Percentiles rank a stretch among this genome's conserved stretches.
phyloP scores from a whole-genome alignment of 2,329 filamentous ascomycete species.

The Paecilomyces formosus region DNA sequence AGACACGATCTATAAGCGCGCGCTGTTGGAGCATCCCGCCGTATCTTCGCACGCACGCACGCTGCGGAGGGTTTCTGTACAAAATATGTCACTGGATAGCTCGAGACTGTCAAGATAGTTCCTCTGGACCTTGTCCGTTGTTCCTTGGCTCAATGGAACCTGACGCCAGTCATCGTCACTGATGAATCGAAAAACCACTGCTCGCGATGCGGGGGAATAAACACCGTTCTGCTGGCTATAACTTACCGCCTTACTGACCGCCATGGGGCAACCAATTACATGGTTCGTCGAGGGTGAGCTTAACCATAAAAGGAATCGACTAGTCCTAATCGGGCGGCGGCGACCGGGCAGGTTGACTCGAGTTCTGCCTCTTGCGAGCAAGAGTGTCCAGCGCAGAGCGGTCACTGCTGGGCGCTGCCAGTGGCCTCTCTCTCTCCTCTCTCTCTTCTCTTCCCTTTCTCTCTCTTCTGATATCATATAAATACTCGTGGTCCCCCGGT shows the following conservation, averaged over 20 bases:
- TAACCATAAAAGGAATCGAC: background rate
- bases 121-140: background rate
- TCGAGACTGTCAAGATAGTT: background rate
- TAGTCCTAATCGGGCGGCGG: background rate
- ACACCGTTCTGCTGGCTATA: background rate
- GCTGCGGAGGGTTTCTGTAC: background rate
- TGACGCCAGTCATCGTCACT: constrained; percentile 4
- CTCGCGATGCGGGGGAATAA: background rate
- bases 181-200: constrained; percentile 8
- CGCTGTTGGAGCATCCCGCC: background rate
- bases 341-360: background rate
- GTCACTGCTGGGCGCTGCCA: background rate
- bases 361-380: background rate
- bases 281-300: background rate
- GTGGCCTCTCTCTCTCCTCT: background rate
- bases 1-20: background rate
- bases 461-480: background rate
- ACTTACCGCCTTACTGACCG: background rate
- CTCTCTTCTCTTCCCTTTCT: background rate
- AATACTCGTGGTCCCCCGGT: background rate
- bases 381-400: background rate
- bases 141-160: background rate
- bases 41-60: background rate
- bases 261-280: background rate
- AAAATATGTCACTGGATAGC: background rate